Base-by-base conservation (phyloP, 352 stramenopile species). In the Albugo candida region DNA sequence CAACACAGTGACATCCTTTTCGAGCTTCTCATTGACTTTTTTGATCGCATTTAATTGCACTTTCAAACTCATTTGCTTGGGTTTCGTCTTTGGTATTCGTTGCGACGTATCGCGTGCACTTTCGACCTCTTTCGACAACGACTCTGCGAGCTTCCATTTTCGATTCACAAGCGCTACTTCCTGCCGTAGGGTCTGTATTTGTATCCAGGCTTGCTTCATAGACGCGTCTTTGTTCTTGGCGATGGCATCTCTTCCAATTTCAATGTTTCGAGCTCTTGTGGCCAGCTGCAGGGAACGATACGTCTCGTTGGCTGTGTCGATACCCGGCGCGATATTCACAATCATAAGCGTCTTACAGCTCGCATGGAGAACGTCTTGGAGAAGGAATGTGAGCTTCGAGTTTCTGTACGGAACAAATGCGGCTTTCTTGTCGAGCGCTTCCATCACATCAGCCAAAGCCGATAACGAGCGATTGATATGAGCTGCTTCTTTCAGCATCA, bases 321-420 rank as follows among this genome's bases (percentile, higher is more conserved):
- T 65, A 1, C 74, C 85, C 4, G 85, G 85, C 5, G 76, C 84
- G 11, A 94, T 72, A 37, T 89, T 91, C 31, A 95, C 80, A 55
- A 97, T 94, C 82, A 97, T 96, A 24, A 96, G 67, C 10, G 86
- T 94, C 67, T 97, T 97, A 52, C 74, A 85, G 24, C 70, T 81
- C 19, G 73, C 80, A 41, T 86, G 83, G 53, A 81, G 79, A 50
- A 85, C 86, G 71, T 96, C 91, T 61, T 97, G 81, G 6, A 99
- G 61, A 35, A 98, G 58, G 52, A 93, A 92, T n/a, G 95, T 99
- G 8, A 99, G 76, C 68, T 98, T 98, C 5, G 83, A 97, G 63
- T 99, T 97, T 59, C 93, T 72, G 54, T 97, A 99, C 36, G 93
- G 93, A 31, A 98, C 81, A 58, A 97, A 91, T 20, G 63, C 54